Base-by-base conservation (phyloP, 2,329 filamentous ascomycete genomes). In the Periconia sp. region DNA sequence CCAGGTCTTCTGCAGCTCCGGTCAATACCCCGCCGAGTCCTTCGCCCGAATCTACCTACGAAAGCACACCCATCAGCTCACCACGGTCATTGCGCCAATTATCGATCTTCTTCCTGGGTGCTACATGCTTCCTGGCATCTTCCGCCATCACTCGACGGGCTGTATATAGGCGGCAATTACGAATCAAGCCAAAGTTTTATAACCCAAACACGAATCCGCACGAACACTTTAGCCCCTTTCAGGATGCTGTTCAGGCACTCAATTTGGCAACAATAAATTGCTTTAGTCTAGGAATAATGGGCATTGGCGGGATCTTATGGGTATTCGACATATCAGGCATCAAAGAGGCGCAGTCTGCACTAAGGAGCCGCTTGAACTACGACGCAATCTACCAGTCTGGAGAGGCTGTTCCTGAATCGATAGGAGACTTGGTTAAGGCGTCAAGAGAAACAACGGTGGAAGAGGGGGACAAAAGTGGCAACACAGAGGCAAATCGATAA, bases 261-360 rank as follows among this genome's bases (percentile, higher is more conserved):
- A 88, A 86, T 35, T 76, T 96, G 24, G 94, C 92, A 0, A 96
- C 92, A 0, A 79, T 96, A 56, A 96, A 96, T 59, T 89, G 94
- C 10, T 62, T 85, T 22, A 88, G 85, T 57, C 81, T 94, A 36
- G 85, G 80, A 1, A 83, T 96, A 67, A 83, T 95, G 79, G 72
- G 80, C 7, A 78, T 82, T 0, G 94, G 92, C 3, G 90, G 87
- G 0, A 69, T 85, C 9, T 76, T 89, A 49, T 95, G 87, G 79
- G 85, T 83, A 1, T 82, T 94, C 47, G 87, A 96, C 66, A 81
- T 97, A 24, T 71, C 69, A 19, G 72, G 72, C 22, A 25, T 76
- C 25, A 68, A 69, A 40, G 76, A 78, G 84, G 84, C 63, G 78
- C 77, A 32, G 39, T 83, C 71, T 79, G 83, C 80, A 70, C 85